Evolutionary conservation across 768 basidiomycete genomes (phyloP), one percentile per base, ranked within the genome.

Genomic region (Agaricus sinodeliciosus): DNA sequence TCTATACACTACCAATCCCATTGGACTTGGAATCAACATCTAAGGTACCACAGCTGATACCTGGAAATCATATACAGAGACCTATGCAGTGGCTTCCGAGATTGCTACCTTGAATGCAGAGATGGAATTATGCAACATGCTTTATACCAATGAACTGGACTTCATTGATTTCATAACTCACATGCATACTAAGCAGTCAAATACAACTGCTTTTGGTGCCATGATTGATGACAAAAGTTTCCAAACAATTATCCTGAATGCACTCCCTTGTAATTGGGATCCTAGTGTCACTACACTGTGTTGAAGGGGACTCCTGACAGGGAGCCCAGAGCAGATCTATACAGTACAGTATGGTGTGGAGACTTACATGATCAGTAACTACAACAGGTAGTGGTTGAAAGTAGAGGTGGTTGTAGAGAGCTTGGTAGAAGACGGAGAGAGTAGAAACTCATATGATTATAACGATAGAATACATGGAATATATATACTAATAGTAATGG

Each of bases 141-240:
- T 26, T 4, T 58, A 54, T 39, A 27, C 19, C 0, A 58, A 62
- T 12, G 58, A 57, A 0, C 39, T 45, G 0, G 55, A 62, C 37
- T 47, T 66, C 13, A n/a, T 25, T 1, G 41, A 37, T 1, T 62
- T 64, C 25, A 51, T 64, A 7, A 18, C 55, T 0, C 39, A 40
- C 11, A 49, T 66, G 0, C 53, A 55, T 3, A 58, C 12, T 4
- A 58, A 56, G 16, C 62, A 57, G 59, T 26, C 36, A 0, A 43
- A 44, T 2, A 59, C 60, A 9, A 60, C 56, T n/a, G 43, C 48
- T 1, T 37, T 57, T n/a, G 62, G 65, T 3, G 61, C 59, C 2
- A 42, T 25, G 2, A 60, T 62, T n/a, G 43, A 34, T 2, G 59
- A 64, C 28, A 39, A 16, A 1, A 45, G 39, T 1, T 63, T 63